Conservation (phyloP, 2,329 filamentous ascomycete genomes). For the Dothideomycetidae sp. region DNA sequence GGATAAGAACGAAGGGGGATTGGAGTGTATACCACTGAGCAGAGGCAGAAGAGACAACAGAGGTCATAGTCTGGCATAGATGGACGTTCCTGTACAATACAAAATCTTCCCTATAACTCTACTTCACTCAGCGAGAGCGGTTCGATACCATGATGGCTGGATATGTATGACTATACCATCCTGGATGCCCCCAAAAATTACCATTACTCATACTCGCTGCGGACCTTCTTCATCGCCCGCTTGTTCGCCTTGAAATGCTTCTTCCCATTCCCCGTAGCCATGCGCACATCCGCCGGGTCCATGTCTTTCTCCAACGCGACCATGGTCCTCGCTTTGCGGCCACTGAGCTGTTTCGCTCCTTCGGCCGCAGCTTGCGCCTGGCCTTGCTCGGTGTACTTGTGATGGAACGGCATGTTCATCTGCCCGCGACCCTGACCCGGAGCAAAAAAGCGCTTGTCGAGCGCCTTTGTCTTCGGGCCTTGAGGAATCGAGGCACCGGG, state of each 20-base stretch:
- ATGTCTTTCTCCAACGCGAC: conserved; percentile 72
- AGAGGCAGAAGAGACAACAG: too few species aligned
- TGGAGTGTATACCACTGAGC: too few species aligned
- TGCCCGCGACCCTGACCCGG: conserved; percentile 47
- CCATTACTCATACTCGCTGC: conserved; percentile 11
- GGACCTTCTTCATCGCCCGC: conserved; percentile 27
- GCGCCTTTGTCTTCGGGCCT: conserved; percentile 57
- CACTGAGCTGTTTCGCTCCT: conserved; percentile 55
- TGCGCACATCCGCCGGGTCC: conserved; percentile 44
- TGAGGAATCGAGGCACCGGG: conserved; percentile 21
- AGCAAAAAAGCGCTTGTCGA: conserved; percentile 87
- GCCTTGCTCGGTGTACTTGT: conserved; percentile 78
- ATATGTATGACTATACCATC: too few species aligned
- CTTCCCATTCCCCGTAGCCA: conserved; percentile 47
- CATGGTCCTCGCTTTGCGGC: conserved; percentile 69
- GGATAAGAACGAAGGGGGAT: too few species aligned
- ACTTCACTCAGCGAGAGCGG: too few species aligned
- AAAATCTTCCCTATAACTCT: too few species aligned
- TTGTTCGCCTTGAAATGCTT: conserved; percentile 85
- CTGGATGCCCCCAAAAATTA: too few species aligned
- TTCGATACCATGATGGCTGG: too few species aligned
- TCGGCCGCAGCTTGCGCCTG: conserved; percentile 23
- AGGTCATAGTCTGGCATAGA: too few species aligned
- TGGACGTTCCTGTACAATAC: too few species aligned
- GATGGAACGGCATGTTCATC: conserved; percentile 68